Evolutionary conservation across 2,329 filamentous ascomycete species (phyloP).

Genomic region (Aspergillus floridensis): DNA sequence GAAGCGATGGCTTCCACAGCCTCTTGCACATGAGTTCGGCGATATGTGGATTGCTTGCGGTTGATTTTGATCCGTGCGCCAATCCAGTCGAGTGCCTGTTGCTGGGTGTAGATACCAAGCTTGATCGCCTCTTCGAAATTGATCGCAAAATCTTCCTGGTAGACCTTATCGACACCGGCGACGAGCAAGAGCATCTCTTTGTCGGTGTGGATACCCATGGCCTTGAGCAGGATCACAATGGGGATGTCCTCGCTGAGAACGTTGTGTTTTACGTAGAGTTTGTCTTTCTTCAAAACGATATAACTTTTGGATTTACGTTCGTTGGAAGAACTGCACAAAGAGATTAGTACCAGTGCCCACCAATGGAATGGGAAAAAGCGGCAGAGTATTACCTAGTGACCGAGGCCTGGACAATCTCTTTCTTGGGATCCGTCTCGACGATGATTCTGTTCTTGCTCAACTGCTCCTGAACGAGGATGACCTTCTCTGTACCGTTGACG

Average conservation of each 20-base stretch:
- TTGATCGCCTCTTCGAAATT: conserved; percentile 93
- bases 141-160: conserved; percentile 91
- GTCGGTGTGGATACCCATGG: conserved; percentile 88
- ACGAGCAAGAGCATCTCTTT: conserved; percentile 92
- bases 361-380: background rate
- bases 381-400: conserved; percentile 62
- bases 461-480: conserved; percentile 97
- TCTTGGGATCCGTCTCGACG: conserved; percentile 88
- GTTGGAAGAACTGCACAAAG: conserved; percentile 75
- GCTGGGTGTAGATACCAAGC: conserved; percentile 82
- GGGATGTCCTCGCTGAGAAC: conserved; percentile 91
- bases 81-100: conserved; percentile 92
- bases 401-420: conserved; percentile 89
- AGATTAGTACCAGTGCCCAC: conserved; percentile 10
- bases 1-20: conserved; percentile 89
- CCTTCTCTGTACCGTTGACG: conserved; percentile 95
- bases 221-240: conserved; percentile 88
- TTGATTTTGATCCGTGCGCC: conserved; percentile 86
- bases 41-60: conserved; percentile 58
- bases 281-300: conserved; percentile 88
- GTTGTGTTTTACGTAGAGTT: conserved; percentile 87
- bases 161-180: conserved; percentile 78
- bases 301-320: conserved; percentile 98
- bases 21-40: conserved; percentile 82
- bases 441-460: conserved; percentile 99